Evolutionary conservation across 176 grass and related monocot genomes (phyloP).

Genomic region (Eragrostis nindensis): DNA sequence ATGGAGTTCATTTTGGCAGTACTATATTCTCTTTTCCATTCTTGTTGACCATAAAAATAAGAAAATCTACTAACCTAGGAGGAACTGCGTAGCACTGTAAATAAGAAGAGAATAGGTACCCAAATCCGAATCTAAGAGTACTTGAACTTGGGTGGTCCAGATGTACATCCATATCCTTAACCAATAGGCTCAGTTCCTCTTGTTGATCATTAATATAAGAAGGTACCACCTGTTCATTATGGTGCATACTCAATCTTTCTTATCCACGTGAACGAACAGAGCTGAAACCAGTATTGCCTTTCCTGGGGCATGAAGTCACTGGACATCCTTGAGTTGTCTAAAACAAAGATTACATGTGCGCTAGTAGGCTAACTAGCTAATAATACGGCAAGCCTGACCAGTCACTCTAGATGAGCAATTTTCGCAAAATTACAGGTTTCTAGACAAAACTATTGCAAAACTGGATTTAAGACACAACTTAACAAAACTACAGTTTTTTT

Average conservation of each 20-base stretch:
- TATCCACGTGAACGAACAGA: not conserved
- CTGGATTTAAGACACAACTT: too few species aligned
- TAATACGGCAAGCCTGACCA: not conserved
- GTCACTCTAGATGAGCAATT: not conserved
- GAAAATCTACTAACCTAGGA: not conserved
- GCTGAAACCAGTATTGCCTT: too few species aligned
- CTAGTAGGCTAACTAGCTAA: constrained; percentile 10
- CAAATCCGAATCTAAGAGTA: not conserved
- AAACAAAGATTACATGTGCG: not conserved
- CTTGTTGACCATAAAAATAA: not conserved
- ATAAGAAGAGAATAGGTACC: not conserved
- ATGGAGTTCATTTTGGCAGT: not conserved
- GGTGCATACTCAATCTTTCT: not conserved
- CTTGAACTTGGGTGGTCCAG: not conserved
- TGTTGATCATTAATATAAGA: too few species aligned
- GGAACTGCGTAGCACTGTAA: not conserved
- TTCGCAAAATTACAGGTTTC: too few species aligned
- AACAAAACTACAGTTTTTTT: too few species aligned
- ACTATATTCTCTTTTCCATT: not conserved
- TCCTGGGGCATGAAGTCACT: not conserved
- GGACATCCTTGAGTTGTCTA: not conserved
- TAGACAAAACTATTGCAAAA: too few species aligned
- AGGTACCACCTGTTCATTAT: not conserved
- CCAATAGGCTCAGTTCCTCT: too few species aligned
- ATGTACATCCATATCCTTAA: not conserved